Evolutionary conservation across 768 basidiomycete genomes (phyloP).

Genomic region (Suillus alpinus): DNA sequence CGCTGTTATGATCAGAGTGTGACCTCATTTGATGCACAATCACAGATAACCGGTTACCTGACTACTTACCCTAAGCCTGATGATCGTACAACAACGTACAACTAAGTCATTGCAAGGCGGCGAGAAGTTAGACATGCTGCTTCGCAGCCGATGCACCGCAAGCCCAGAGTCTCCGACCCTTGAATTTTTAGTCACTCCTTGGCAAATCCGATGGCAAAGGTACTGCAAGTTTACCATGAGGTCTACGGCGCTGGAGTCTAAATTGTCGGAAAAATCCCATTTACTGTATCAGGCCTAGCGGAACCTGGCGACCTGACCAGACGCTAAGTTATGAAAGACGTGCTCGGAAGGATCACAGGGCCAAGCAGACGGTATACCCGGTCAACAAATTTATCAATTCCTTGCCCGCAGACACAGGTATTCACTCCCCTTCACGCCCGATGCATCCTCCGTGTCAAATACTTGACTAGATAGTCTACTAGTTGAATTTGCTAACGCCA

Average conservation of each 20-base stretch:
- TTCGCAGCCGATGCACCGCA: neutral
- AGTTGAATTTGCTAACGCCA: no score
- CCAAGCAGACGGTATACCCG: no score
- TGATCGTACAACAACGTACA: neutral
- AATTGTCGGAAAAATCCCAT: no score
- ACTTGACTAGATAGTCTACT: no score
- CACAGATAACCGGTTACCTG: neutral
- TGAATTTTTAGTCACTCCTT: neutral
- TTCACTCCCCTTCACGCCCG: no score
- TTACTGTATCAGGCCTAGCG: no score
- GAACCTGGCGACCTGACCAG: no score
- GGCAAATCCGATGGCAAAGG: neutral
- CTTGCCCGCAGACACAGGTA: no score
- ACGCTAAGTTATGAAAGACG: no score
- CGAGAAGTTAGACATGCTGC: neutral
- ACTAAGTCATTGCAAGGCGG: neutral
- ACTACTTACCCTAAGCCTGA: neutral
- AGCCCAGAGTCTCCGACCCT: neutral
- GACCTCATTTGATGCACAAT: neutral
- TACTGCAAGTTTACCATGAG: neutral
- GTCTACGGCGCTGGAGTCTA: neutral
- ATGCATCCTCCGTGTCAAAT: no score
- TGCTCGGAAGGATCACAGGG: no score
- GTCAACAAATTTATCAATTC: no score
- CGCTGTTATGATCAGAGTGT: neutral